Base-by-base conservation (phyloP, 352 stramenopile genomes). In the Saprolegnia diclina region DNA sequence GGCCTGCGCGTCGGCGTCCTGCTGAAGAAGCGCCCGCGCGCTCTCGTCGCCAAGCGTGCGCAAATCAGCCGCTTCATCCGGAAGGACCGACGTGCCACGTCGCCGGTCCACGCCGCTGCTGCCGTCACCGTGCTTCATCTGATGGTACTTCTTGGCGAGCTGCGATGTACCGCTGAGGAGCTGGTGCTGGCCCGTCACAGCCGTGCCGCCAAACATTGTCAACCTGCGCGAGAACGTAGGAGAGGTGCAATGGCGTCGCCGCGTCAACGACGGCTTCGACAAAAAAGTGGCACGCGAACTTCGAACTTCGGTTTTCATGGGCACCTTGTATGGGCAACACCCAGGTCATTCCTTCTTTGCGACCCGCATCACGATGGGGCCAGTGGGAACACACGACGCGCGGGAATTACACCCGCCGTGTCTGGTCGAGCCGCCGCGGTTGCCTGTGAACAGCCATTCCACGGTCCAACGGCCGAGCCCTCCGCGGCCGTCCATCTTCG, bases 81-180 rank as follows among this genome's bases (percentile, higher is more conserved):
- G 52, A 1, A 14, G 11, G 3, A 59, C 52, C 9, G 11, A 21
- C 13, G 52, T 59, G 52, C 24, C 35, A 2, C 35, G 24, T 3
- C 52, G 52, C 35, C 52, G 52, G 35, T 59, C 52, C 13, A 40
- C 13, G 35, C 11, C 24, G n/a, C 13, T 26, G 11, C 13, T 4
- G 35, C 11, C 24, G 11, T 59, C 52, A 7, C 19, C 52, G 11
- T 16, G 11, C 52, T 59, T 59, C 52, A 59, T 59, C 9, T 26
- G 52, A 24, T 59, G 52, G 11, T 21, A n/a, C 52, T 59, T 59
- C 52, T 59, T 59, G 13, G 52, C 52, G 16, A 59, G 24, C 35
- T 21, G 13, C 11, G 52, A 3, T 7, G 52, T 40, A 9, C 52
- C 35, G 24, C 24, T 59, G 52, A 42, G 52, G 11, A 59, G 16